Evolutionary conservation across 129 eudicot genomes (phyloP), one percentile per base, ranked within the genome.

Genomic region (Dittrichia graveolens): DNA sequence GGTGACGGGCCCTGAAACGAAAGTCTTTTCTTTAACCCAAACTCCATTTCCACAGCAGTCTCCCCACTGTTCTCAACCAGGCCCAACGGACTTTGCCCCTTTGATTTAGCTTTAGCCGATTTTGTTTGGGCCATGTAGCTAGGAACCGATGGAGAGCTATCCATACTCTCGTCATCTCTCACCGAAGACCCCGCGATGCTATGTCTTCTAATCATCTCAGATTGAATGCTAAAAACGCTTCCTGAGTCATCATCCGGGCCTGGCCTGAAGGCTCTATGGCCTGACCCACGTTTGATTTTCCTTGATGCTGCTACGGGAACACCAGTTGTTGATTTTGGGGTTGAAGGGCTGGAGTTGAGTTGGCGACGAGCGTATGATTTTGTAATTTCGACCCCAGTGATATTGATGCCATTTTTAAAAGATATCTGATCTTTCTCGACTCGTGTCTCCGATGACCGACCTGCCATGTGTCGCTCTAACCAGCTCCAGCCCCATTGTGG

Each of bases 401-500:
- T 48, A 69, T 76, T 75, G 57, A 77, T 61, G 8, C 79, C 81
- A 7, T 75, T 85, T 52, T 72, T 85, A 38, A 73, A 59, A 31
- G 94, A 86, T 62, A 79, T 34, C 8, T 77, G 81, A n/a, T 86
- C 85, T 54, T 76, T 81, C 64, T 81, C 81, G 73, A 46, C 76
- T 59, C 57, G 85, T 24, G 85, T 41, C 65, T 88, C 97, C 82
- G 81, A 82, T n/a, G 89, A 85, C 7, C 85, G 82, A 44, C 91
- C 82, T 4, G 92, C 90, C 91, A 82, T 89, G 87, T 89, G 89
- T 52, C 98, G 84, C 54, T 93, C 98, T 80, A 93, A 79, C 98
- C 98, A 93, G 75, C 98, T 93, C 98, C 98, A 93, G n/a, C 98
- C 98, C 96, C 98, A 93, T 45, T 89, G 98, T 3, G 96, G 98